Percentiles rank a stretch among this genome's conserved stretches.
Evolutionary conservation across 1,284 basidiomycete species (phyloP).

Genomic region (Athelia sp.): DNA sequence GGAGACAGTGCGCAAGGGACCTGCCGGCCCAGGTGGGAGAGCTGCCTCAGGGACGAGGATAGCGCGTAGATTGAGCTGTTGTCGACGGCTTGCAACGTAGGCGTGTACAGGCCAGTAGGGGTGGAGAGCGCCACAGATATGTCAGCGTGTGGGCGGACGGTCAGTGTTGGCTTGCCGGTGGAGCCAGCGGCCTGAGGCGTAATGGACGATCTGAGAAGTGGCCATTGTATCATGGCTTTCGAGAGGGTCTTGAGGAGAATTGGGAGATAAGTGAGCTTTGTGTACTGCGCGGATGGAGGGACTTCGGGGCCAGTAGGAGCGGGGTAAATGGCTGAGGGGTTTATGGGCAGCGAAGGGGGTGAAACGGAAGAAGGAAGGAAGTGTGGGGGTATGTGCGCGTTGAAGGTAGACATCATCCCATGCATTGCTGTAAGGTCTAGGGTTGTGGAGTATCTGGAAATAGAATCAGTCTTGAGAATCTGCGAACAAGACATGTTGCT

Average conservation of each 20-base stretch:
- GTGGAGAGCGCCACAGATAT: slow-evolving; percentile 77
- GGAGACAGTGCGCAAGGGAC: slow-evolving; percentile 59
- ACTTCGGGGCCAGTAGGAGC: slow-evolving; percentile 33
- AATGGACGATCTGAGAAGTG: slow-evolving; percentile 73
- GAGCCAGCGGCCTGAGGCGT: slow-evolving; percentile 31
- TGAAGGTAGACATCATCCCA: slow-evolving; percentile 65
- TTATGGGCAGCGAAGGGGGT: slow-evolving; percentile 32
- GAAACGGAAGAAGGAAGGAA: slow-evolving; percentile 37
- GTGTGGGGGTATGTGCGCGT: slow-evolving; percentile 62
- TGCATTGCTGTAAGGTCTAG: slow-evolving; percentile 81
- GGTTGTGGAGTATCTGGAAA: slow-evolving; percentile 65
- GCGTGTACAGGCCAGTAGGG: slow-evolving; percentile 84
- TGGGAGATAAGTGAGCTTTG: slow-evolving; percentile 77
- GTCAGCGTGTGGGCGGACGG: slow-evolving; percentile 66
- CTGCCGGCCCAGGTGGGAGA: slow-evolving; percentile 63
- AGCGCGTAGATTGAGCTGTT: slow-evolving; percentile 60
- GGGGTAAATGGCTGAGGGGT: slow-evolving; percentile 42
- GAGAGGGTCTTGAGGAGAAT: slow-evolving; percentile 85
- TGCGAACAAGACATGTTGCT: slow-evolving; percentile 10
- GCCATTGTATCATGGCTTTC: slow-evolving; percentile 79
- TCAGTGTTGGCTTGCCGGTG: slow-evolving; percentile 52
- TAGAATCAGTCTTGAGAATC: slow-evolving; percentile 2
- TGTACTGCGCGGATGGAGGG: slow-evolving; percentile 46
- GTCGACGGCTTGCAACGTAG: slow-evolving; percentile 68
- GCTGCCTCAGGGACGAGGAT: slow-evolving; percentile 54